phyloP scores from a whole-genome alignment of 1,139 yeast genomes.

The Magnusiomyces suaveolens region DNA sequence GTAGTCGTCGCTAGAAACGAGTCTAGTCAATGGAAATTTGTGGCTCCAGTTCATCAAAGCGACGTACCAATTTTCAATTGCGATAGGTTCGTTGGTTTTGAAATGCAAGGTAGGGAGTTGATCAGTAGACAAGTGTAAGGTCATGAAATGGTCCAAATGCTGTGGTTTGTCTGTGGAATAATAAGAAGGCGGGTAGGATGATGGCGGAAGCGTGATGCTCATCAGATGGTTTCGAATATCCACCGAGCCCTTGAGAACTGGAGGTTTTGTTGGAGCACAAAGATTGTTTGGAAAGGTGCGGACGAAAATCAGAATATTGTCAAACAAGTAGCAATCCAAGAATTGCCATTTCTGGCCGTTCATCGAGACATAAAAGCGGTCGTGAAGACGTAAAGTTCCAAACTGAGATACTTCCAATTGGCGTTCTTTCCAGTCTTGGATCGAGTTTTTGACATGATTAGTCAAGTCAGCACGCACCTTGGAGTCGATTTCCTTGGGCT shows the following conservation, averaged over 20 bases:
- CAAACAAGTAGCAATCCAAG: constrained; percentile 21
- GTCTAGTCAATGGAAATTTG: constrained; percentile 9
- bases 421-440: constrained; percentile 16
- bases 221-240: constrained; percentile 17
- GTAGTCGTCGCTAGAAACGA: constrained; percentile 10
- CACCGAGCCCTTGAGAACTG: constrained; percentile 18
- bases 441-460: constrained; percentile 9
- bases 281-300: constrained; percentile 10
- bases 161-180: background rate
- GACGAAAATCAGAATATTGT: constrained; percentile 17
- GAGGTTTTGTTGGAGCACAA: constrained; percentile 5
- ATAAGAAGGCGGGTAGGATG: constrained; percentile 6
- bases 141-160: constrained; percentile 6
- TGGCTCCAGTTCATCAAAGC: constrained; percentile 13
- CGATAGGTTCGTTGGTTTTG: constrained; percentile 12
- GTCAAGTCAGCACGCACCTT: constrained; percentile 5
- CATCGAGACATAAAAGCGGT: constrained; percentile 17
- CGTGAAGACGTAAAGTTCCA: constrained; percentile 20
- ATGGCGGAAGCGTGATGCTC: constrained; percentile 13
- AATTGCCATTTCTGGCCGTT: constrained; percentile 19
- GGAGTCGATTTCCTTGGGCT: constrained; percentile 3
- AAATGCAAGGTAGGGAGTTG: constrained; percentile 15
- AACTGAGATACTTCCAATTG: constrained; percentile 15
- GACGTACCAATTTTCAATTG: constrained; percentile 14
- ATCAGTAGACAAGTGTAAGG: constrained; percentile 12